Conservation (phyloP, 805 yeast genomes). For the Candida ortonii region DNA sequence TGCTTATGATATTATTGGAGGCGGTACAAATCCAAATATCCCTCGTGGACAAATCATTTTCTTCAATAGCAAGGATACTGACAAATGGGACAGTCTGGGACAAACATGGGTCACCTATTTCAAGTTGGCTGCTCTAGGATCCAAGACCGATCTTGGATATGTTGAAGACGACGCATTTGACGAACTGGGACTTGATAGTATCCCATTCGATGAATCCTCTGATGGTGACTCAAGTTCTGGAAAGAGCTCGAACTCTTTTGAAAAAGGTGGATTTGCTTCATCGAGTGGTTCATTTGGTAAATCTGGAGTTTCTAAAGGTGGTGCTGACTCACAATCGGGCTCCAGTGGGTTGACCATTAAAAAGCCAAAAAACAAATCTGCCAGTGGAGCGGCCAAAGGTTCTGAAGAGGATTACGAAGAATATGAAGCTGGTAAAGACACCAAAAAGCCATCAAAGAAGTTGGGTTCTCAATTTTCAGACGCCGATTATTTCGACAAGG, state of each 20-base stretch:
- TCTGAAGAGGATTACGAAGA: constrained; percentile 11
- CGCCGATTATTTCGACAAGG: constrained; percentile 24
- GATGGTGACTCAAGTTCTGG: constrained; percentile 7
- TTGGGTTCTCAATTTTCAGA: constrained; percentile 12
- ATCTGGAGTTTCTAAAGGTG: constrained; percentile 2
- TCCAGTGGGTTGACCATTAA: constrained; percentile 7
- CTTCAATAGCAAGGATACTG: constrained; percentile 30
- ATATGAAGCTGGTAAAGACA: constrained; percentile 4
- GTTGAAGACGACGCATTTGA: constrained; percentile 33
- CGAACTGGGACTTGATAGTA: constrained; percentile 28
- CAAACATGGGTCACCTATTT: constrained; percentile 51
- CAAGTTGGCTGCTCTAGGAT: constrained; percentile 23
- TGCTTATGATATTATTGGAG: constrained; percentile 58
- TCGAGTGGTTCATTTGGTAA: constrained; percentile 15
- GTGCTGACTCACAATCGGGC: background rate
- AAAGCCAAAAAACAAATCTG: constrained; percentile 4
- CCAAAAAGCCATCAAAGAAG: constrained; percentile 1
- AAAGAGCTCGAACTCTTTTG: constrained; percentile 9
- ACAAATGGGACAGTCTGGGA: constrained; percentile 43
- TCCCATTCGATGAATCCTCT: constrained; percentile 10
- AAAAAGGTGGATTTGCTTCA: constrained; percentile 27
- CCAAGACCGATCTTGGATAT: constrained; percentile 26
- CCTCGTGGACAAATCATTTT: constrained; percentile 46
- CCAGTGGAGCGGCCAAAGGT: constrained; percentile 1
- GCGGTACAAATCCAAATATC: constrained; percentile 36